phyloP scores from a whole-genome alignment of 1,284 basidiomycete species.

The Trichosporon coremiiforme region DNA sequence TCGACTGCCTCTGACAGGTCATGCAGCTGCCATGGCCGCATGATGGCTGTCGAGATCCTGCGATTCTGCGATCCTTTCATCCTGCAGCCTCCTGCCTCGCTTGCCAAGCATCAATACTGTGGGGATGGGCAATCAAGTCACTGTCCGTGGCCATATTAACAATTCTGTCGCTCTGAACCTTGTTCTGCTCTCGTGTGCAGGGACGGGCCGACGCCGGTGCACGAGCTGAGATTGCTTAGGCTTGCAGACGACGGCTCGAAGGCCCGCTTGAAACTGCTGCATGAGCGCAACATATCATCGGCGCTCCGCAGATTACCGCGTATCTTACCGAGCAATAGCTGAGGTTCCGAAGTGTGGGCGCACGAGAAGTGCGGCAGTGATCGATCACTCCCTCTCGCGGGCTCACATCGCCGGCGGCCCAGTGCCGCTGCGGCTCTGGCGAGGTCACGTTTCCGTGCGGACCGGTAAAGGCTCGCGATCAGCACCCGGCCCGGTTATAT shows the following conservation, averaged over 20 bases:
- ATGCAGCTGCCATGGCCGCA: not conserved
- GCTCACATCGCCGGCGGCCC: not conserved
- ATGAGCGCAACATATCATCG: not conserved
- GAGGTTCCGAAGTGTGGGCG: not conserved
- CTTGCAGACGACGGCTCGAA: not conserved
- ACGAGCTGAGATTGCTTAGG: not conserved
- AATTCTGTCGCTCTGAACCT: constrained; percentile 3
- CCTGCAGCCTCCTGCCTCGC: no score
- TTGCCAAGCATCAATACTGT: not conserved
- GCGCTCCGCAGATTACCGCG: not conserved
- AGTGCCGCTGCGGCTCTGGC: not conserved
- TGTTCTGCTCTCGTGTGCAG: not conserved
- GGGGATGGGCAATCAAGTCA: not conserved
- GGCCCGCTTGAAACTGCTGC: not conserved
- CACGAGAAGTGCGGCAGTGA: not conserved
- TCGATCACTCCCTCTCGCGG: not conserved
- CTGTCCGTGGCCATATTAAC: not conserved
- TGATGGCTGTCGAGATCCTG: not conserved
- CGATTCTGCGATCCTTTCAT: no score
- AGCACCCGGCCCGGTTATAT: constrained; percentile 4
- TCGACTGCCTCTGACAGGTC: not conserved
- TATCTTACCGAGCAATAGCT: constrained; percentile 1
- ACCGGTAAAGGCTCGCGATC: not conserved
- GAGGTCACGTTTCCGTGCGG: constrained; percentile 9
- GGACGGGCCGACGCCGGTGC: not conserved